Conservation (phyloP, 352 stramenopile genomes). For the Phytopythium sindhum region DNA sequence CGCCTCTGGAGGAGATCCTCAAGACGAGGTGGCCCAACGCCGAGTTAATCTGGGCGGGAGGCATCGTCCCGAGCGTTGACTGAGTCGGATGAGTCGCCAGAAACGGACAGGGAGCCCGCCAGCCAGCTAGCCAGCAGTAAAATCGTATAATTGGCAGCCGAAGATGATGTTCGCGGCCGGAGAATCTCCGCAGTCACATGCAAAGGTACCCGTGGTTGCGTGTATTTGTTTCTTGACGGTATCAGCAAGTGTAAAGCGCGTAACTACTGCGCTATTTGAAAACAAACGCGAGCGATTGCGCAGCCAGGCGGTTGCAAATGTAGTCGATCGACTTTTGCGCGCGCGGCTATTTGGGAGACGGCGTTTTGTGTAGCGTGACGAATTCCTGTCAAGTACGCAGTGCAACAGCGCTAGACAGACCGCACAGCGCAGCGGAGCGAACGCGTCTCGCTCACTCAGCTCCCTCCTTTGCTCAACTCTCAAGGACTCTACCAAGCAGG, state of each 20-base stretch:
- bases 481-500: no score
- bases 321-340: background rate
- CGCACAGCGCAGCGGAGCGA: no score
- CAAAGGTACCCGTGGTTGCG: no score
- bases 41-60: constrained; percentile 44
- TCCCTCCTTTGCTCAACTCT: no score
- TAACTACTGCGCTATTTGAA: background rate
- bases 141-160: background rate
- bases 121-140: no score
- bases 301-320: background rate
- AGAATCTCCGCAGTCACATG: no score
- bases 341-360: background rate
- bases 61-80: constrained; percentile 42
- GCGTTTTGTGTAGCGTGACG: background rate
- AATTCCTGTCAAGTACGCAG: background rate
- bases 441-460: no score
- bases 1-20: constrained; percentile 72
- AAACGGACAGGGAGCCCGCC: no score
- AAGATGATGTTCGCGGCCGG: no score
- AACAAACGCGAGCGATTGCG: background rate
- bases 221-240: background rate
- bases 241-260: background rate
- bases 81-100: constrained; percentile 13
- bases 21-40: constrained; percentile 70
- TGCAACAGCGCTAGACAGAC: no score